Conservation (phyloP, 192 early-diverging fungal species). For the Phlyctochytrium arcticum region DNA sequence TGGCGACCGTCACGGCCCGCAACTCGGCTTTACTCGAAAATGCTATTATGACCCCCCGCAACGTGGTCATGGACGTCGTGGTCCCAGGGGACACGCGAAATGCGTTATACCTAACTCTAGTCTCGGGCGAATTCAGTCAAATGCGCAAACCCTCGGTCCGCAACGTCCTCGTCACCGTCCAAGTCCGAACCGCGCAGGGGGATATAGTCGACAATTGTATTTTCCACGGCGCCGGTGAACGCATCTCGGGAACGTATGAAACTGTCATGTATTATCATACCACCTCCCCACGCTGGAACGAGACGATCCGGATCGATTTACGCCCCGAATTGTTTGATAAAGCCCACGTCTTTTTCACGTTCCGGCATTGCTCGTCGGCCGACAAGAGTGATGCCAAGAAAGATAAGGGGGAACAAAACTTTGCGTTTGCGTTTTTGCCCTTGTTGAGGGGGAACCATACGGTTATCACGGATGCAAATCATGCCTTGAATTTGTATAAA, state of each 20-base stretch:
- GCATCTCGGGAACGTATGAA: slow-evolving; percentile 40
- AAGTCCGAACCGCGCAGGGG: slow-evolving; percentile 54
- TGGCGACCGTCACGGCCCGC: slow-evolving; percentile 28
- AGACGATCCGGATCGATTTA: slow-evolving; percentile 63
- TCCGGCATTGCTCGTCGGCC: slow-evolving; percentile 41
- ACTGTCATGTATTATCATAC: slow-evolving; percentile 61
- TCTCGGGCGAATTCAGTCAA: slow-evolving; percentile 52
- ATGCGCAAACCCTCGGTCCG: slow-evolving; percentile 34
- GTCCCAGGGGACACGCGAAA: slow-evolving; percentile 44
- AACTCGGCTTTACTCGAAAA: slow-evolving; percentile 40
- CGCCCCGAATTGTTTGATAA: slow-evolving; percentile 47
- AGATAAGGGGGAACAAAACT: slow-evolving; percentile 40
- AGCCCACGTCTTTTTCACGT: slow-evolving; percentile 57
- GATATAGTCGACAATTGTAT: slow-evolving; percentile 52
- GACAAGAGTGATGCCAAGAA: slow-evolving; percentile 10
- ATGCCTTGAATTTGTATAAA: slow-evolving; percentile 58
- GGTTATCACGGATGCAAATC: slow-evolving; percentile 56
- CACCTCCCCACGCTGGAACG: slow-evolving; percentile 55
- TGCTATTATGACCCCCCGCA: slow-evolving; percentile 43
- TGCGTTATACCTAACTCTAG: slow-evolving; percentile 56
- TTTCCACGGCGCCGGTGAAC: slow-evolving; percentile 36
- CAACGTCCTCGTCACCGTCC: slow-evolving; percentile 60
- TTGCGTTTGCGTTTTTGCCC: slow-evolving; percentile 64
- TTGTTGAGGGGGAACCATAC: slow-evolving; percentile 43
- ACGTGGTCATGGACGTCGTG: slow-evolving; percentile 56